phyloP scores from a whole-genome alignment of 1,284 basidiomycete genomes.

The Cystobasidium pallidum region DNA sequence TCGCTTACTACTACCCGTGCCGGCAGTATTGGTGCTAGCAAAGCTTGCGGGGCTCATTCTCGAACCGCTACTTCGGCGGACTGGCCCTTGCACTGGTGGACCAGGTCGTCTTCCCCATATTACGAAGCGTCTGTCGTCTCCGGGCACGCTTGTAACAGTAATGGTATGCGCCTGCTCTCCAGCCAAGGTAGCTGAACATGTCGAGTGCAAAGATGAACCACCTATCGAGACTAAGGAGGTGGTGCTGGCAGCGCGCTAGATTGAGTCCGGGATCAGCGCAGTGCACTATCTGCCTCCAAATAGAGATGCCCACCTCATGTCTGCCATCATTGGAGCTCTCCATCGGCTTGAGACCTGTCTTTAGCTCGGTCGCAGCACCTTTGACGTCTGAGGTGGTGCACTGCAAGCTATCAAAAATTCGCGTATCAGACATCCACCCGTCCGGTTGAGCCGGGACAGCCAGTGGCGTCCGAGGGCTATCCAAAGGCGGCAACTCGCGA shows the following conservation, averaged over 20 bases:
- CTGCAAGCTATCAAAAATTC: slow-evolving; percentile 42
- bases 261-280: slow-evolving; percentile 21
- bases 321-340: neutral
- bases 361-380: neutral
- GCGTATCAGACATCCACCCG: slow-evolving; percentile 21
- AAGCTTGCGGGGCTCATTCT: slow-evolving; percentile 35
- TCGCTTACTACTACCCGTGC: slow-evolving; percentile 17
- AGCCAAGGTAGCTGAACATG: slow-evolving; percentile 37
- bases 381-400: neutral
- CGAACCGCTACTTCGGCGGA: neutral
- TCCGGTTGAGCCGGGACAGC: neutral
- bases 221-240: slow-evolving; percentile 44
- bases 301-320: slow-evolving; percentile 4
- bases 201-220: slow-evolving; percentile 43
- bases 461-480: slow-evolving; percentile 2
- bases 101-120: slow-evolving; percentile 68
- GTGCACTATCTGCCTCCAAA: neutral
- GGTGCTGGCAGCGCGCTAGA: slow-evolving; percentile 42
- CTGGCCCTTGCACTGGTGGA: slow-evolving; percentile 51
- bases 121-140: slow-evolving; percentile 81
- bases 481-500: neutral
- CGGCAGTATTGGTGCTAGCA: slow-evolving; percentile 28
- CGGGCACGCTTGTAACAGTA: slow-evolving; percentile 59
- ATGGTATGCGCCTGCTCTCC: slow-evolving; percentile 45
- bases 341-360: neutral